phyloP scores from a whole-genome alignment of 805 yeast genomes.

The Komagataella ulmi region DNA sequence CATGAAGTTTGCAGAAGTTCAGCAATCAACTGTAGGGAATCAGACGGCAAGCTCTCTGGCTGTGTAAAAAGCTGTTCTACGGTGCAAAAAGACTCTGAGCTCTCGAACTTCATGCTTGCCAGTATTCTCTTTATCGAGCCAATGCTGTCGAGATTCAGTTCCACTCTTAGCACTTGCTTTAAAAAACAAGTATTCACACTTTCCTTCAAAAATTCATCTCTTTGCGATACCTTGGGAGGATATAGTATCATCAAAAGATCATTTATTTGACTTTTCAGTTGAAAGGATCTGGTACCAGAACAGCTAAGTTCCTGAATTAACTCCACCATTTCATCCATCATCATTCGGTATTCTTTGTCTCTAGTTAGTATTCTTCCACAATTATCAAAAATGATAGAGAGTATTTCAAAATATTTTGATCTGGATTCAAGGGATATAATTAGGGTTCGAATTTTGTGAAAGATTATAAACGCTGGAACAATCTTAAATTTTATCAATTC shows the following conservation, averaged over 20 bases:
- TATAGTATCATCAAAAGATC: slow-evolving; percentile 39
- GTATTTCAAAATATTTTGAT: slow-evolving; percentile 47
- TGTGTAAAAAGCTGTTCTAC: slow-evolving; percentile 31
- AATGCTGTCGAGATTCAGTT: slow-evolving; percentile 25
- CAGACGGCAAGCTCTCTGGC: slow-evolving; percentile 52
- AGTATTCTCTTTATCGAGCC: slow-evolving; percentile 17
- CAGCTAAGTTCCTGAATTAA: slow-evolving; percentile 36
- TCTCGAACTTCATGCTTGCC: slow-evolving; percentile 19
- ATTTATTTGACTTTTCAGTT: slow-evolving; percentile 43
- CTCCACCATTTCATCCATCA: slow-evolving; percentile 52
- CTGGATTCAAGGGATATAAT: slow-evolving; percentile 36
- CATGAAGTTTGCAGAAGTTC: slow-evolving; percentile 24
- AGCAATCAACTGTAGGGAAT: slow-evolving; percentile 37
- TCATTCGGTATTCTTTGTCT: slow-evolving; percentile 37
- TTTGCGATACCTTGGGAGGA: slow-evolving; percentile 28
- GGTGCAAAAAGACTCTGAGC: slow-evolving; percentile 15
- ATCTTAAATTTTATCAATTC: slow-evolving; percentile 70
- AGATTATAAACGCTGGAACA: slow-evolving; percentile 55
- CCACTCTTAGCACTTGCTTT: slow-evolving; percentile 34
- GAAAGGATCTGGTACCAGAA: slow-evolving; percentile 30
- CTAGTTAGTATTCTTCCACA: slow-evolving; percentile 55
- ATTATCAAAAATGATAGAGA: slow-evolving; percentile 59
- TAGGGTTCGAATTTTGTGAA: slow-evolving; percentile 58
- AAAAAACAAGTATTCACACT: slow-evolving; percentile 20
- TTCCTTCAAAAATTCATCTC: slow-evolving; percentile 26